Percentiles rank a stretch among this genome's conserved stretches.
Conservation (phyloP, 352 stramenopile species). For the Globisporangium cederbergense region DNA sequence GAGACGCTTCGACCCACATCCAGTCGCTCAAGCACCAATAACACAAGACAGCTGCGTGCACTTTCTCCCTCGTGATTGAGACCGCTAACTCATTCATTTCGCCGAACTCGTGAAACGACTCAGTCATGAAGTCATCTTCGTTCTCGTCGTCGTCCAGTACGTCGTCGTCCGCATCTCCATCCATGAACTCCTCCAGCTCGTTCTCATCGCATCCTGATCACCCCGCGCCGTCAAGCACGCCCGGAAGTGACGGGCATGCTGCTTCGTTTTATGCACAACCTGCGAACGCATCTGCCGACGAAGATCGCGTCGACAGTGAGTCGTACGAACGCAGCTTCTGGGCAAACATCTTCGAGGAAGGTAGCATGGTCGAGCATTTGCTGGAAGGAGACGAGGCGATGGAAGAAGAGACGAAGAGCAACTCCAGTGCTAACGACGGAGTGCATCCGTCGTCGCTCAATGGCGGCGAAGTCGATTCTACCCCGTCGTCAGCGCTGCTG, state of each 20-base stretch:
- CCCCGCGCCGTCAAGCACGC: not conserved
- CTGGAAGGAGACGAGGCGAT: slow-evolving; percentile 31
- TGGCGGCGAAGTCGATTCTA: slow-evolving; percentile 9
- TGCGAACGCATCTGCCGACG: not conserved
- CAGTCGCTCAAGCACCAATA: not conserved
- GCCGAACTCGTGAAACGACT: not conserved
- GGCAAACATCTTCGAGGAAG: slow-evolving; percentile 37
- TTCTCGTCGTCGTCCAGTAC: slow-evolving; percentile 17
- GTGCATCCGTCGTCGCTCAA: slow-evolving; percentile 2
- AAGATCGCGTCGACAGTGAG: slow-evolving; percentile 11
- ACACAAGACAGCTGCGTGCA: not conserved
- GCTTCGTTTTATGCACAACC: not conserved
- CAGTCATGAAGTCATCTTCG: slow-evolving; percentile 15
- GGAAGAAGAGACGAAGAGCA: slow-evolving; percentile 18
- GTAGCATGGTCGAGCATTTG: slow-evolving; percentile 20
- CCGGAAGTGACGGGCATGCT: not conserved
- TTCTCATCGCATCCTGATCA: slow-evolving; percentile 6
- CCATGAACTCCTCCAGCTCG: slow-evolving; percentile 14
- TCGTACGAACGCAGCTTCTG: slow-evolving; percentile 29
- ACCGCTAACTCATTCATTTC: not conserved
- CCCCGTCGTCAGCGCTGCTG: slow-evolving; percentile 21
- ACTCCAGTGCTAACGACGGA: slow-evolving; percentile 4
- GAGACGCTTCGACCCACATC: not conserved
- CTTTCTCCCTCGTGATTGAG: not conserved
- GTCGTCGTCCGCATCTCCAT: slow-evolving; percentile 14